Conservation (phyloP, 257 asterid genomes). For the Petrea volubilis region DNA sequence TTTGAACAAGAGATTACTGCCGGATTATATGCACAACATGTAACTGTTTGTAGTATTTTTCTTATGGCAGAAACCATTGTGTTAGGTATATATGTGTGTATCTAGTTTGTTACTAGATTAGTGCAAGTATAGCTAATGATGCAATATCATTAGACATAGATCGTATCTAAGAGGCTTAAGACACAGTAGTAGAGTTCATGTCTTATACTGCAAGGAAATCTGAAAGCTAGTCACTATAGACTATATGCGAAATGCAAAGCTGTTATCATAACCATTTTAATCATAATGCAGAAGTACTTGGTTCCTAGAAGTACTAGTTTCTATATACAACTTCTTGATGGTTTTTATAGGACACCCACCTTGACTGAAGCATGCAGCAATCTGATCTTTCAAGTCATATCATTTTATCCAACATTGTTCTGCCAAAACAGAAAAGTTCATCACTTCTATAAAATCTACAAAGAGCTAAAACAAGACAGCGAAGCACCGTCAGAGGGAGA, state of each 20-base stretch:
- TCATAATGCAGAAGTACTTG: not conserved
- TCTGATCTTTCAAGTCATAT: slow-evolving; percentile 9
- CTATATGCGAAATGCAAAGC: not conserved
- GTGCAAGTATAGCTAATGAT: not conserved
- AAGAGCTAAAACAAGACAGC: not conserved
- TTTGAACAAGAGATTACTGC: not conserved
- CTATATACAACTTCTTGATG: not conserved
- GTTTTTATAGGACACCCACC: slow-evolving; percentile 11
- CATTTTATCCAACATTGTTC: slow-evolving; percentile 16
- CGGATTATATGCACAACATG: not conserved
- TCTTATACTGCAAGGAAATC: not conserved
- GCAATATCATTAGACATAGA: not conserved
- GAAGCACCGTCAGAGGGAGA: not conserved
- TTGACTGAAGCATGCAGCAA: slow-evolving; percentile 18
- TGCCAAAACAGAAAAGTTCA: slow-evolving; percentile 20
- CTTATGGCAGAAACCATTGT: not conserved
- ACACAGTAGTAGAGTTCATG: not conserved
- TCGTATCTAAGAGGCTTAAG: not conserved
- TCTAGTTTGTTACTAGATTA: not conserved
- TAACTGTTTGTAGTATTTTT: not conserved
- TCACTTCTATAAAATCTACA: slow-evolving; percentile 1
- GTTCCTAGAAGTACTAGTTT: not conserved
- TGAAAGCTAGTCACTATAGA: not conserved
- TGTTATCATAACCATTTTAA: not conserved
- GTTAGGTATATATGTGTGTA: not conserved